phyloP scores from a whole-genome alignment of 2,329 filamentous ascomycete genomes.

The Tolypocladium tropicale region DNA sequence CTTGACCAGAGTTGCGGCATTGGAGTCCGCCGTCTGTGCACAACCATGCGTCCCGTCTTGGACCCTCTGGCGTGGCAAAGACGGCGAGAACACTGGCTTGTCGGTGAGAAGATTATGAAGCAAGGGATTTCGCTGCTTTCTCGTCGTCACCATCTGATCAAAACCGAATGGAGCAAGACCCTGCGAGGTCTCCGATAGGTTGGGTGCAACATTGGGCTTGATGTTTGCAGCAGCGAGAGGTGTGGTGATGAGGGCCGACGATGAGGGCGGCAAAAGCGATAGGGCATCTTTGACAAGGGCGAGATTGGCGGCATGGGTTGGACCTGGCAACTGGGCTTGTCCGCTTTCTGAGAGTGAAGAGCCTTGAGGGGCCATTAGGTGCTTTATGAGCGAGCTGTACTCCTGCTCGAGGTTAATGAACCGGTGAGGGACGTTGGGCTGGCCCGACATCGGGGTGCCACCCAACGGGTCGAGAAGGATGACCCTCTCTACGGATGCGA shows the following conservation, averaged over 20 bases:
- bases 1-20: constrained; percentile 72
- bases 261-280: constrained; percentile 67
- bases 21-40: constrained; percentile 17
- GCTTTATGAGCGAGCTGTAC: constrained; percentile 55
- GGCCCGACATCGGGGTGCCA: constrained; percentile 59
- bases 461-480: constrained; percentile 83
- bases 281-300: constrained; percentile 60
- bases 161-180: constrained; percentile 40
- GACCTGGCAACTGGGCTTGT: constrained; percentile 15
- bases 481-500: constrained; percentile 66
- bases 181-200: constrained; percentile 19
- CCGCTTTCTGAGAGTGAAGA: constrained; percentile 20
- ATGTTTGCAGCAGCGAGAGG: constrained; percentile 64
- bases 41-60: constrained; percentile 19
- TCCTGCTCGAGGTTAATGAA: constrained; percentile 95
- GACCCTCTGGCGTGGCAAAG: constrained; percentile 65
- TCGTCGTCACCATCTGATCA: constrained; percentile 41
- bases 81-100: constrained; percentile 86
- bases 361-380: constrained; percentile 35
- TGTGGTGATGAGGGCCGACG: constrained; percentile 82
- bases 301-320: constrained; percentile 58
- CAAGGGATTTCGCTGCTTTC: constrained; percentile 62
- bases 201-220: constrained; percentile 24
- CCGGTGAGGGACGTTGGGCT: constrained; percentile 24
- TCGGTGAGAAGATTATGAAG: constrained; percentile 96